Base-by-base conservation (phyloP, 1,284 basidiomycete species). In the Ustilago tritici region DNA sequence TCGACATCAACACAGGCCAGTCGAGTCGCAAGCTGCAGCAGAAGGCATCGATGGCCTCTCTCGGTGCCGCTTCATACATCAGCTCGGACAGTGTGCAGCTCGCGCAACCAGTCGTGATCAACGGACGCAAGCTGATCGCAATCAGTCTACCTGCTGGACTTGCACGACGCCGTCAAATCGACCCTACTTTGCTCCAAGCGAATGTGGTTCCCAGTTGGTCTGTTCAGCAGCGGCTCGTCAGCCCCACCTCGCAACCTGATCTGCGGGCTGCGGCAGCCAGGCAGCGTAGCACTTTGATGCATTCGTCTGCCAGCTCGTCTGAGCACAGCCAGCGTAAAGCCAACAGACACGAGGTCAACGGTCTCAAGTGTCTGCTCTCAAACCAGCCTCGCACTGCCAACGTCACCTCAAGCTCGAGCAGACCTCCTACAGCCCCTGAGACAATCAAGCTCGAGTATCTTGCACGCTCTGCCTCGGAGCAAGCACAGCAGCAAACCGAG, bases 361-460 rank as follows among this genome's bases (percentile, higher is more conserved):
- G 31, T 5, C 5, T 52, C 54, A 61, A 58, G 55, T 64, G 65
- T 46, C n/a, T 64, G 12, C 54, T 72, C 11, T 64, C 65, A 1
- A 64, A 34, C 19, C 50, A 59, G 55, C 53, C 62, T 56, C 56
- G 63, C 12, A 53, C 57, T 1, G 59, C 53, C 11, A 49, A 52
- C 35, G 49, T 47, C 34, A 17, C 19, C 11, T 55, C 58, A 2
- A 63, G 61, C 50, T 74, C 72, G 0, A 75, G 65, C 34, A 34
- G 76, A 14, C 72, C 72, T 31, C 76, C 76, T 2, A 78, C 76
- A 4, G 72, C 76, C 0, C 71, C 72, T 0, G 76, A 78, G 36
- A 63, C 60, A 17, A 78, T 78, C 72, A 78, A 78, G 40, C 54
- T 65, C 19, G 76, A 76, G 19, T 78, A 78, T 14, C 76, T 75